Evolutionary conservation across 2,329 filamentous ascomycete genomes (phyloP), one percentile per base, ranked within the genome.

Genomic region (Ceratocystis alfenasii): DNA sequence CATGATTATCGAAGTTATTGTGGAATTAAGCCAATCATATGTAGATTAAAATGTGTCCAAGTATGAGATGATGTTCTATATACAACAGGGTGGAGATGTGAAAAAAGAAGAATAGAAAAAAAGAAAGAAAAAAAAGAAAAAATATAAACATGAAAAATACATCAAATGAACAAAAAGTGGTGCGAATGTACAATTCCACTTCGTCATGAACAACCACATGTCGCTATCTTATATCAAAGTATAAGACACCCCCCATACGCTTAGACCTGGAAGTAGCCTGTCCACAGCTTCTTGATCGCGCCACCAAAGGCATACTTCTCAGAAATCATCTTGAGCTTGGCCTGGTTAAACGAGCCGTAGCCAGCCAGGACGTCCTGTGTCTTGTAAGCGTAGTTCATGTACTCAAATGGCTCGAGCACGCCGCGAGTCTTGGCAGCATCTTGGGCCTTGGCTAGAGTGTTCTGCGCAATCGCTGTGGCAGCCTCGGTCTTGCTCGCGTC

Each of bases 321-420:
- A 1, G 72, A 70, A 3, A 74, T 66, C 0, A 44, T 64, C 67
- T 70, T 70, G 36, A 77, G 69, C 59, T 68, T 72, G 2, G 70
- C 71, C 30, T 75, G 65, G 46, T 76, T 79, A 12, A 71, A 72
- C 10, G 70, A 62, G 0, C 78, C 77, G 66, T 78, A 80, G 8
- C 74, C 70, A n/a, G 68, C 66, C 46, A 78, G 70, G 0, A 76
- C 74, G 36, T 76, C 71, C 69, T 80, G 76, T 22, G 70, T 72
- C 53, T 69, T 66, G 25, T 73, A 71, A 1, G 76, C 77, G 67
- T 80, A 79, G 70, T 80, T 79, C 68, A 79, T 73, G 69, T 78
- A 79, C 20, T 70, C 22, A 50, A 69, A 73, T 5, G 22, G 8
- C 46, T 57, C n/a, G 6, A 57, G 48, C 46, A 64, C 36, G 5